Evolutionary conservation across 2,329 filamentous ascomycete species (phyloP), one percentile per base, ranked within the genome.

Genomic region (Colletotrichum sp.): DNA sequence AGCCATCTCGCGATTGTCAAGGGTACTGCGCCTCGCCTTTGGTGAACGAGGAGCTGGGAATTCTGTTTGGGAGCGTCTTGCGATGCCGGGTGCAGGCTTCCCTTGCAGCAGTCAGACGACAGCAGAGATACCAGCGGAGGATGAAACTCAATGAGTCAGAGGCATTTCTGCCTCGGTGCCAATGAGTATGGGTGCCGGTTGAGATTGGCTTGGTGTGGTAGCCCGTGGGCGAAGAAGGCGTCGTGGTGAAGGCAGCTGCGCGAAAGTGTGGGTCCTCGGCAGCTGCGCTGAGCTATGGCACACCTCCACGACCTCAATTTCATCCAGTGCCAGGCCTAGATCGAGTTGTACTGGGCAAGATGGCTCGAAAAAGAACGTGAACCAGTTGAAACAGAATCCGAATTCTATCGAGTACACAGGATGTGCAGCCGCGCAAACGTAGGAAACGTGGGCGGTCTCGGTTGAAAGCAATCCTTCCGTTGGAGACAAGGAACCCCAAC

Each of bases 51-150:
- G 12, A 48, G 10, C n/a, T 48, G 43, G 12, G n/a, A 48, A 6
- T 48, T 7, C n/a, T 48, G n/a, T 2, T 48, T n/a, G 3, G 1
- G 43, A 22, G 43, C n/a, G n/a, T 0, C n/a, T 2, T 1, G n/a
- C 43, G 43, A 48, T 43, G 39, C 39, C 6, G 39, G 18, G 43
- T 48, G 43, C 3, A 48, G 10, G 18, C n/a, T 13, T 48, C 43
- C 18, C 43, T 48, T 1, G n/a, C 2, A 3, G n/a, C 2, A 48
- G n/a, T n/a, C n/a, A 48, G 43, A 48, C 12, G 43, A 22, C 12
- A 1, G 10, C n/a, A n/a, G 43, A 48, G 18, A 22, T 2, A 0
- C 0, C 39, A 7, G 39, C 18, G 18, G 39, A 1, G 18, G 39
- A 12, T 4, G 3, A 48, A 48, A 3, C 13, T 5, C 6, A 22